Conservation (phyloP, 768 basidiomycete genomes). For the Suillus weaverae region DNA sequence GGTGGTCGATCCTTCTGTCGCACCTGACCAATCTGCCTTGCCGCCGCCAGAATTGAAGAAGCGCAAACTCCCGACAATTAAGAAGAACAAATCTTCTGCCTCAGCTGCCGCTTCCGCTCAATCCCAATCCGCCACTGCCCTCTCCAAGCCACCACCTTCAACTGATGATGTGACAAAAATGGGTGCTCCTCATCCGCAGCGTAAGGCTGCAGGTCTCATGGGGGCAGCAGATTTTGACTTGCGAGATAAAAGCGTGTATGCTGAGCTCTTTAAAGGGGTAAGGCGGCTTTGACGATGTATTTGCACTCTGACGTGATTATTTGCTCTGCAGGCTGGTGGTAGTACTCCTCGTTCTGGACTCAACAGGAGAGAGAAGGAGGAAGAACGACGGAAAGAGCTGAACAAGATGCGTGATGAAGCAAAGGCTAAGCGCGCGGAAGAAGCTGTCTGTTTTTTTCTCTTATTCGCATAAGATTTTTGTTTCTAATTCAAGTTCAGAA, state of each 20-base stretch:
- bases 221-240: constrained; percentile 62
- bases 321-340: constrained; percentile 38
- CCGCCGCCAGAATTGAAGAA: constrained; percentile 44
- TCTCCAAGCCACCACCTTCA: constrained; percentile 22
- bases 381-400: constrained; percentile 67
- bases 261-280: constrained; percentile 60
- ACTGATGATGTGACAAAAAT: constrained; percentile 29
- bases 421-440: constrained; percentile 51
- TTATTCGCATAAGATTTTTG: background rate
- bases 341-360: constrained; percentile 45
- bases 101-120: constrained; percentile 26
- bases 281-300: constrained; percentile 17
- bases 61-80: constrained; percentile 66
- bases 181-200: constrained; percentile 26
- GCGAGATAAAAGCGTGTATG: constrained; percentile 61
- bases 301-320: constrained; percentile 4
- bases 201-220: constrained; percentile 43
- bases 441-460: constrained; percentile 45
- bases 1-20: constrained; percentile 16
- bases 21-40: constrained; percentile 25
- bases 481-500: constrained; percentile 35
- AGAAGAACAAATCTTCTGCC: constrained; percentile 54
- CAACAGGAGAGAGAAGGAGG: constrained; percentile 48
- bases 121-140: constrained; percentile 20
- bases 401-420: constrained; percentile 72